Conservation (phyloP, 345 rosid genomes). For the Camelina hispida region DNA sequence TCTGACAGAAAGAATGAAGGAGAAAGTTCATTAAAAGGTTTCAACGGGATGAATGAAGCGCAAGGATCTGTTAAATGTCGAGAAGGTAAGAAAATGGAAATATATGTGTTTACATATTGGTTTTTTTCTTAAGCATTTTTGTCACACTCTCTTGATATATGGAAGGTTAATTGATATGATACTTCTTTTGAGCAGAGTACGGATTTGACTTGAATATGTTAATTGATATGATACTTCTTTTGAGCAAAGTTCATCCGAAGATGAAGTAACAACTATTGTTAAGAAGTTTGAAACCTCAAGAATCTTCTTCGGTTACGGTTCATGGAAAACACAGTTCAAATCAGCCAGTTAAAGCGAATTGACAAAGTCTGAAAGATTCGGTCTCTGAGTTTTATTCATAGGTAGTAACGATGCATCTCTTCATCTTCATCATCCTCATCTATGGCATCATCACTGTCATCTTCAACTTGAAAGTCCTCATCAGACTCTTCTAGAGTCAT, state of each 20-base stretch:
- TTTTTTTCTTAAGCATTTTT: not conserved
- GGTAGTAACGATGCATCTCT: conserved; percentile 53
- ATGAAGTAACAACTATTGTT: not conserved
- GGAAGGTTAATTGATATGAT: conserved; percentile 20
- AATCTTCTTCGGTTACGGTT: conserved; percentile 10
- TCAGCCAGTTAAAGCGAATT: not conserved
- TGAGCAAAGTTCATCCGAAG: conserved; percentile 35
- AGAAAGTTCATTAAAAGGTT: conserved; percentile 14
- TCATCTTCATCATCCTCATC: conserved; percentile 75
- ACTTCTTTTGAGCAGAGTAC: conserved; percentile 22
- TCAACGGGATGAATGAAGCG: conserved; percentile 23
- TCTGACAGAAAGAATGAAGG: conserved; percentile 24
- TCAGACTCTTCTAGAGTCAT: conserved; percentile 51
- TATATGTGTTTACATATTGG: not conserved
- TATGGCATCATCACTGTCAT: conserved; percentile 47
- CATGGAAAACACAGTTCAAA: conserved; percentile 1
- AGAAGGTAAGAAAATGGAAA: conserved; percentile 25
- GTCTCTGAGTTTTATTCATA: conserved; percentile 8
- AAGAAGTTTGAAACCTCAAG: conserved; percentile 20
- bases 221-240: conserved; percentile 14
- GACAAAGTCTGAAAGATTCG: conserved; percentile 3
- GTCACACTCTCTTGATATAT: not conserved
- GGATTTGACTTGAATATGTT: conserved; percentile 41
- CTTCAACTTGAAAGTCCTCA: conserved; percentile 49
- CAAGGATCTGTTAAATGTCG: conserved; percentile 22